Evolutionary conservation across 148 eudicot species (phyloP).

Genomic region (Fallopia convolvulus): DNA sequence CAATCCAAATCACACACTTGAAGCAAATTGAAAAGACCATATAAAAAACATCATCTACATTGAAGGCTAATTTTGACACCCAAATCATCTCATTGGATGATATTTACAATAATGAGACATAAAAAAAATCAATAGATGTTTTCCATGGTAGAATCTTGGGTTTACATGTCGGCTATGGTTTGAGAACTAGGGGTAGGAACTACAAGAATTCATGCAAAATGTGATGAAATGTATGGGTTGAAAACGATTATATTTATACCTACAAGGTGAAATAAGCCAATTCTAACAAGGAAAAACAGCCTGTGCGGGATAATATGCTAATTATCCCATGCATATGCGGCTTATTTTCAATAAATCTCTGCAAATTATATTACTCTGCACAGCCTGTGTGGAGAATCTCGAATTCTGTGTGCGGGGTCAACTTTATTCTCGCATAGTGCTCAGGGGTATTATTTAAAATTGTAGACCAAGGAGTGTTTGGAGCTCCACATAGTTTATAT

Average conservation of each 20-base stretch:
- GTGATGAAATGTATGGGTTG: not conserved
- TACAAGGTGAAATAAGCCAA: not conserved
- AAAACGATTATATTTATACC: not conserved
- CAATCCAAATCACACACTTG: no score
- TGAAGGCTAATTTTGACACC: not conserved
- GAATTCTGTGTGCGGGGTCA: not conserved
- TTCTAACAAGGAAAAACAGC: not conserved
- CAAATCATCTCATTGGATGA: not conserved
- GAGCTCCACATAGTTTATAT: not conserved
- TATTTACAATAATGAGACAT: no score
- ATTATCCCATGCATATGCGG: no score
- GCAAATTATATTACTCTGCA: not conserved
- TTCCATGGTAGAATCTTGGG: not conserved
- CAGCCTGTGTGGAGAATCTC: not conserved
- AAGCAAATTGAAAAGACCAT: not conserved
- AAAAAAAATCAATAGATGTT: not conserved
- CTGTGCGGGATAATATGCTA: no score
- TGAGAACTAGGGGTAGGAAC: not conserved
- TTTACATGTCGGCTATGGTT: not conserved
- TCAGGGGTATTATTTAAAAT: not conserved
- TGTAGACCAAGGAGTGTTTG: not conserved
- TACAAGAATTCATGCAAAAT: not conserved
- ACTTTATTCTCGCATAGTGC: not conserved
- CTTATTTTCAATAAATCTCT: no score
- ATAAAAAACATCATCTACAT: not conserved